phyloP scores from a whole-genome alignment of 352 stramenopile species.

The Globisporangium echinulatum region DNA sequence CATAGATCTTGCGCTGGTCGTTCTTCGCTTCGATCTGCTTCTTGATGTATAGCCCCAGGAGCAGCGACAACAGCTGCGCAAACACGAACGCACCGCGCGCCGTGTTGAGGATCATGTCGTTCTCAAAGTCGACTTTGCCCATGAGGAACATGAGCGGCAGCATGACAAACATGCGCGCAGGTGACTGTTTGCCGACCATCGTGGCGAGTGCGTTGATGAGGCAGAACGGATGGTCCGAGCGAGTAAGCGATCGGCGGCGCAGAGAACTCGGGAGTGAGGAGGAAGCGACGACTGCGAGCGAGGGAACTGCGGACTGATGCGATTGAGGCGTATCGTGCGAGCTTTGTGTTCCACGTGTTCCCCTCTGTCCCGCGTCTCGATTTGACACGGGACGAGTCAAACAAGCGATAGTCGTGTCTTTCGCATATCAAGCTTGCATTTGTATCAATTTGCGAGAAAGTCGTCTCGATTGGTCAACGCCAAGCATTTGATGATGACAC shows the following conservation, averaged over 20 bases:
- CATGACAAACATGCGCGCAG: slow-evolving; percentile 78
- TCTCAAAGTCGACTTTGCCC: slow-evolving; percentile 84
- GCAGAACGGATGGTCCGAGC: not conserved
- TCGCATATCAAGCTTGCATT: too few species aligned
- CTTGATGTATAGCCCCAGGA: slow-evolving; percentile 68
- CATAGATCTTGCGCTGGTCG: slow-evolving; percentile 75
- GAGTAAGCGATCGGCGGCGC: not conserved
- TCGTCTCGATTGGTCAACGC: too few species aligned
- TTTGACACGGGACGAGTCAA: not conserved
- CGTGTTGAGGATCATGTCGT: slow-evolving; percentile 47
- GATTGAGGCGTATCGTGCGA: not conserved
- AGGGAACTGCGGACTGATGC: not conserved
- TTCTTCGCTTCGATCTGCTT: slow-evolving; percentile 68
- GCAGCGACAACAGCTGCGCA: slow-evolving; percentile 50
- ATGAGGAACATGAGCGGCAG: slow-evolving; percentile 84
- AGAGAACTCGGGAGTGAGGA: not conserved
- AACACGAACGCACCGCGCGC: slow-evolving; percentile 62
- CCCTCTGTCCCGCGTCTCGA: not conserved
- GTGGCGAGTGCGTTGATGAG: not conserved
- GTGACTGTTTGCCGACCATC: slow-evolving; percentile 59
- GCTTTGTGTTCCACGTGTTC: slow-evolving; percentile 1
- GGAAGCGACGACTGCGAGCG: too few species aligned
- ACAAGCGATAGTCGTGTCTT: too few species aligned
- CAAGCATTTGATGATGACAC: too few species aligned
- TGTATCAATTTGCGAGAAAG: too few species aligned